Base-by-base conservation (phyloP, 192 early-diverging fungal genomes). In the Dissophora ornata region DNA sequence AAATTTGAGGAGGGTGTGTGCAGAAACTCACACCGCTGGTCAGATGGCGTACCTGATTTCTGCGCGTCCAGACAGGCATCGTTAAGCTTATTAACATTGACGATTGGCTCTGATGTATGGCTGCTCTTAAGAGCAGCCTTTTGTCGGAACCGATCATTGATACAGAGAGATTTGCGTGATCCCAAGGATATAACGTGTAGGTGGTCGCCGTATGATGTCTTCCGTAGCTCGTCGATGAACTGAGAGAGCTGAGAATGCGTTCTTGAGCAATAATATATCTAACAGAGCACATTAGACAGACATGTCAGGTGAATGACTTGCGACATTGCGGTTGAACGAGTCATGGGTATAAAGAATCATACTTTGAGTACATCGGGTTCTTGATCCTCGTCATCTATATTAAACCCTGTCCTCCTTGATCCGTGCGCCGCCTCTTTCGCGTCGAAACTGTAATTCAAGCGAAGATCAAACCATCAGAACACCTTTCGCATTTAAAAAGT, bases 161-260 rank as follows among this genome's bases (percentile, higher is more conserved):
- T 92, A 79, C 97, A 98, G 30, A 97, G 78, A 46, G 90, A 90
- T 70, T 84, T 84, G 38, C 97, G 82, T 4, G 94, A 96, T 0
- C 93, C 96, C 3, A 98, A 81, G 5, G 92, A 88, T 3, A 95
- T 81, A 16, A 85, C 71, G 26, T 81, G 85, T 19, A 92, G 71
- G 12, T 81, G 51, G 26, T 88, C 84, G 1, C 80, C 79, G 64
- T 91, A 95, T 10, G 48, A 61, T 1, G 97, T 96, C 73, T 93
- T 95, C 65, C 88, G 83, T 11, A 97, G 64, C 75, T 98, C 95
- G 62, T 84, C 77, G 0, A 97, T 78, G 67, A 98, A 95, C 70
- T 98, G 97, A 24, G 88, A 81, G 16, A 98, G 78, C 79, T 98
- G 97, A 5, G 95, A 97, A 75, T 98, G 97, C 16, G 94, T 94